Evolutionary conservation across 768 basidiomycete species (phyloP).

Genomic region (Leccinum barrowsii): DNA sequence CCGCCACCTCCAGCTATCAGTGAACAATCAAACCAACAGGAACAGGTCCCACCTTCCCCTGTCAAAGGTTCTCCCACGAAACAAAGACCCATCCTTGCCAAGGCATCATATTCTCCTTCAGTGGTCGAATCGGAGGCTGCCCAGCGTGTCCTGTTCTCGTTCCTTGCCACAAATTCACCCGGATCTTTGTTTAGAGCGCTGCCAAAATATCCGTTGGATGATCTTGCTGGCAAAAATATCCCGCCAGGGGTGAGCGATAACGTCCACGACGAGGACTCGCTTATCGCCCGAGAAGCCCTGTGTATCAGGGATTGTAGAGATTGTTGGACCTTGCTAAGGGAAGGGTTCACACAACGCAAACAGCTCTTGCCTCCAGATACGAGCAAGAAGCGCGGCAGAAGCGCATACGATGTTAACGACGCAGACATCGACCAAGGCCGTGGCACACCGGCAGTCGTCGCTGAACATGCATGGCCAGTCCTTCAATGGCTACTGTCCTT

Average conservation of each 20-base stretch:
- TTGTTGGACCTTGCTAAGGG: conserved; percentile 60
- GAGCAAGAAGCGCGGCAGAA: conserved; percentile 33
- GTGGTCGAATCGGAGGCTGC: conserved; percentile 48
- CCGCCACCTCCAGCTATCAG: conserved; percentile 35
- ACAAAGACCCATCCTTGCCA: conserved; percentile 37
- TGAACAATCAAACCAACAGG: conserved; percentile 17
- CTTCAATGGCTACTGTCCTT: conserved; percentile 66
- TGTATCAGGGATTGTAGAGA: conserved; percentile 52
- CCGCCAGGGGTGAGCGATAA: conserved; percentile 13
- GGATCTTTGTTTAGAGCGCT: conserved; percentile 50
- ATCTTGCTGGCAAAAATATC: conserved; percentile 1
- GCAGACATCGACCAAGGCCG: conserved; percentile 20
- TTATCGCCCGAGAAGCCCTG: conserved; percentile 51
- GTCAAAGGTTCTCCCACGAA: conserved; percentile 49
- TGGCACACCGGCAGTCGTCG: conserved; percentile 38
- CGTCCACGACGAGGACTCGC: conserved; percentile 49
- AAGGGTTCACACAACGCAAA: conserved; percentile 47
- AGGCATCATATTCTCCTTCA: conserved; percentile 41
- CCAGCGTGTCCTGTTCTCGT: conserved; percentile 51
- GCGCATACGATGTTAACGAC: conserved; percentile 24
- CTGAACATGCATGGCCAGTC: conserved; percentile 64
- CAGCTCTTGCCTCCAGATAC: conserved; percentile 13
- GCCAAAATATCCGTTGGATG: conserved; percentile 42
- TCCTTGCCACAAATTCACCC: conserved; percentile 55
- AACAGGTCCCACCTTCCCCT: conserved; percentile 29